Percentiles rank a stretch among this genome's conserved stretches.
These are phyloP conservation scores for Penicillium manginii DNA, from an alignment of 495 filamentous ascomycete species.

Conservation along the genomic window DNA sequence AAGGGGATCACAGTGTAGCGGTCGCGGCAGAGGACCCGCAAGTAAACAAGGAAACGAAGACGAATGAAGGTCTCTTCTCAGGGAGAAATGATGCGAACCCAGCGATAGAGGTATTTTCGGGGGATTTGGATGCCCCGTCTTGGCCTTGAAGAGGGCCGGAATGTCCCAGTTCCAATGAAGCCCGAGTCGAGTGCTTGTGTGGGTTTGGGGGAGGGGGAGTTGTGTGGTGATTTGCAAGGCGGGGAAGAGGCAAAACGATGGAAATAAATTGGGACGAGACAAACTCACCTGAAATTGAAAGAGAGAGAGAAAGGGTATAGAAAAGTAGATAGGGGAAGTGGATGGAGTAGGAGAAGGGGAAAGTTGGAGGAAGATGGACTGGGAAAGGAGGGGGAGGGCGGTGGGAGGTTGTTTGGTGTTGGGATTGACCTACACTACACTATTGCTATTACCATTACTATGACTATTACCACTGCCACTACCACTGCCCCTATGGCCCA, in stretches of 20 bases:
- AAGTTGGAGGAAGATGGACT: constrained; percentile 24
- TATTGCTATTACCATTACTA: neutral
- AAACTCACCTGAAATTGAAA: constrained; percentile 33
- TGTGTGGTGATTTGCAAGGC: constrained; percentile 22
- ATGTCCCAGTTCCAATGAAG: constrained; percentile 11
- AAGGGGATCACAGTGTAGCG: constrained; percentile 26
- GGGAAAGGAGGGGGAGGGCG: constrained; percentile 27
- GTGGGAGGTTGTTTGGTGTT: constrained; percentile 37
- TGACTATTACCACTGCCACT: no score
- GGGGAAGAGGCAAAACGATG: constrained; percentile 19
- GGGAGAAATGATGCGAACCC: constrained; percentile 18
- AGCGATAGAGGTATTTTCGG: constrained; percentile 1
- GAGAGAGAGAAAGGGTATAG: constrained; percentile 23
- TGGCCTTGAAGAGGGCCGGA: neutral
- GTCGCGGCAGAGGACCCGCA: constrained; percentile 30
- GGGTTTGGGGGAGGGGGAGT: constrained; percentile 11
- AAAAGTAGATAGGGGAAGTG: constrained; percentile 25
- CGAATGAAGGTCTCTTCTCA: constrained; percentile 4
- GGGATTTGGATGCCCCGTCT: neutral
- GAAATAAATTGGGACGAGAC: constrained; percentile 15
- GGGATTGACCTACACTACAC: constrained; percentile 24
- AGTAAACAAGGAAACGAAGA: constrained; percentile 27
- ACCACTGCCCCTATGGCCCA: neutral
- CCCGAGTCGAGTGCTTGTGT: constrained; percentile 12
- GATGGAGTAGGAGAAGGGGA: constrained; percentile 23